Evolutionary conservation across 2,329 filamentous ascomycete species (phyloP).

Genomic region (Trichoderma arundinaceum): DNA sequence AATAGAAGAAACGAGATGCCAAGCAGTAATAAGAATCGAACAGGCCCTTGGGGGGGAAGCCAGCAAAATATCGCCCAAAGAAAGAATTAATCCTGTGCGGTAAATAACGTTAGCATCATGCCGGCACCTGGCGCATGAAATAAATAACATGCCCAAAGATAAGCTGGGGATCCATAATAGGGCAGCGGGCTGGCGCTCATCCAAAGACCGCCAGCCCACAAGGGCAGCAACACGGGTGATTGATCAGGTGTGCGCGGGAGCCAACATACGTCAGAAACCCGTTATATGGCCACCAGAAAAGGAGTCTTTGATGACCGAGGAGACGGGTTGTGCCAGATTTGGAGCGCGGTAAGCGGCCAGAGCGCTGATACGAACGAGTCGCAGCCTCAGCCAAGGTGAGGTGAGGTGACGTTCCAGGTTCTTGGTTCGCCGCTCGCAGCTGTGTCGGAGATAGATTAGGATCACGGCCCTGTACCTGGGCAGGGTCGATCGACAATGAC

Average conservation of each 20-base stretch:
- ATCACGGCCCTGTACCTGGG: neutral
- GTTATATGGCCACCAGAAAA: conserved; percentile 20
- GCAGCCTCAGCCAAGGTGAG: conserved; percentile 16
- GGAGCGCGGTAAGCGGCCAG: neutral
- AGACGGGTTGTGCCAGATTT: neutral
- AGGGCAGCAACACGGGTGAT: conserved; percentile 26
- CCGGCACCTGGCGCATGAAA: conserved; percentile 16
- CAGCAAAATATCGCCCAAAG: neutral
- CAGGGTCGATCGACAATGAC: conserved; percentile 17
- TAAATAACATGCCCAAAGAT: conserved; percentile 15
- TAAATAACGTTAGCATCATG: conserved; percentile 26
- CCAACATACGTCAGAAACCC: conserved; percentile 26
- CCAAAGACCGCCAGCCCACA: conserved; percentile 18
- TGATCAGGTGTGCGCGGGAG: conserved; percentile 24
- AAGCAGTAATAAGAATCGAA: neutral
- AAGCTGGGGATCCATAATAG: conserved; percentile 29
- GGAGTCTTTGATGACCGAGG: neutral
- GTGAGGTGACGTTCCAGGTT: conserved; percentile 14
- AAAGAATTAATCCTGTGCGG: neutral
- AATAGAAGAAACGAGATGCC: neutral
- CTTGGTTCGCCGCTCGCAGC: neutral
- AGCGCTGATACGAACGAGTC: conserved; percentile 6
- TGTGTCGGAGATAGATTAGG: neutral
- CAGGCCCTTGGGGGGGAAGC: neutral
- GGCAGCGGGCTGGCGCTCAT: conserved; percentile 23